Evolutionary conservation across 2,329 filamentous ascomycete genomes (phyloP).

Genomic region (Sarocladium oryzae): DNA sequence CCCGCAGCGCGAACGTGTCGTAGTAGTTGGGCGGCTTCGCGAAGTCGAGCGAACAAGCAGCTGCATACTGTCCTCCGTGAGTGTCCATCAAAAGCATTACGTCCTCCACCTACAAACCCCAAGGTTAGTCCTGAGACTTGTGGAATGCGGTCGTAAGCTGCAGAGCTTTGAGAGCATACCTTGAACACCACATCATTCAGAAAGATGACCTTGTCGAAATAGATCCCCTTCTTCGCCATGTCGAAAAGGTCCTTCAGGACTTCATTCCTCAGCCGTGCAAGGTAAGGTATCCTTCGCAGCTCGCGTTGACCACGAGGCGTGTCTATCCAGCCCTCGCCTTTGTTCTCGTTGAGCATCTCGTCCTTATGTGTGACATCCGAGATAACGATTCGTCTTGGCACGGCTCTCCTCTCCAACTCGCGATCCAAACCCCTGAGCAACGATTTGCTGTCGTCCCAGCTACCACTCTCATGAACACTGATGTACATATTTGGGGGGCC

Average conservation of each 20-base stretch:
- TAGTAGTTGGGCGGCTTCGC: constrained; percentile 47
- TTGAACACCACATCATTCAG: constrained; percentile 59
- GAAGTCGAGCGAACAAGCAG: constrained; percentile 58
- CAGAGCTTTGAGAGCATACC: constrained; percentile 30
- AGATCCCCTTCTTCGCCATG: constrained; percentile 41
- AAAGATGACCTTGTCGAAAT: constrained; percentile 53
- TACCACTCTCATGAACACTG: constrained; percentile 62
- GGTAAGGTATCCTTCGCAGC: constrained; percentile 61
- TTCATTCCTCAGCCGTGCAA: constrained; percentile 57
- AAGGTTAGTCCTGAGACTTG: background rate
- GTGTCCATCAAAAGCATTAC: constrained; percentile 50
- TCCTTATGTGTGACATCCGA: constrained; percentile 54
- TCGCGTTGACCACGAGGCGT: constrained; percentile 48
- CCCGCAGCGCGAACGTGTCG: constrained; percentile 57
- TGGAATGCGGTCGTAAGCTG: constrained; percentile 5
- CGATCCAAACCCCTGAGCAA: constrained; percentile 50
- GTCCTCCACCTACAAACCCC: constrained; percentile 40
- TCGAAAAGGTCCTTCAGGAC: constrained; percentile 53
- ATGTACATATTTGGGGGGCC: constrained; percentile 62
- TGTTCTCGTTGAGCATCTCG: constrained; percentile 36
- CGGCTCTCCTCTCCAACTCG: constrained; percentile 43
- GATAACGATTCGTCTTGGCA: constrained; percentile 48
- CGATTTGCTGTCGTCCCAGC: constrained; percentile 61
- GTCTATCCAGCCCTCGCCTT: constrained; percentile 54
- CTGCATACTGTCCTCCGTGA: constrained; percentile 51